A percentile compares a stretch with the other conserved stretches of the same genome.
These are phyloP conservation scores for Osmozyma mogii DNA, from an alignment of 805 yeast species.

Conservation along the genomic window DNA sequence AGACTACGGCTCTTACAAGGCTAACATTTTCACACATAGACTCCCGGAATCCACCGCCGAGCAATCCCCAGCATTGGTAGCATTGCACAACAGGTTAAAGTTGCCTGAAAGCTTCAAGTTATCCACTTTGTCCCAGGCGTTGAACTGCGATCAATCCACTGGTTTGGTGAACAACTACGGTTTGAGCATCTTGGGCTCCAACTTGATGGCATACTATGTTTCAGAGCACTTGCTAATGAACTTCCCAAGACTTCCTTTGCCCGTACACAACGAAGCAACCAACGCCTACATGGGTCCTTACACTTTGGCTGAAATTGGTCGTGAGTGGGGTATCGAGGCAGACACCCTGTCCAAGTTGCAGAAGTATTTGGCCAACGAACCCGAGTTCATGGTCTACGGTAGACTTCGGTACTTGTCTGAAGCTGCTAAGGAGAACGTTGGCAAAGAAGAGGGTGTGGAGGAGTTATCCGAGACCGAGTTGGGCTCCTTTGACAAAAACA, in stretches of 20 bases:
- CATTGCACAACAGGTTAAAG: slow-evolving; percentile 70
- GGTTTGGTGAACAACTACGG: slow-evolving; percentile 65
- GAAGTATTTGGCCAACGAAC: slow-evolving; percentile 61
- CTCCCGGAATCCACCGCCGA: slow-evolving; percentile 39
- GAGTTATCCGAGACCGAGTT: slow-evolving; percentile 24
- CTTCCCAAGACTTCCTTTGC: slow-evolving; percentile 87
- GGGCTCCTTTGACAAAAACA: slow-evolving; percentile 8
- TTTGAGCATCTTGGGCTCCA: slow-evolving; percentile 74
- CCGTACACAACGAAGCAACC: slow-evolving; percentile 66
- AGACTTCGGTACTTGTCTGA: slow-evolving; percentile 46
- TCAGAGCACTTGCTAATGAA: slow-evolving; percentile 63
- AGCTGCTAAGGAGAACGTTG: slow-evolving; percentile 19
- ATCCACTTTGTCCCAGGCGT: slow-evolving; percentile 71
- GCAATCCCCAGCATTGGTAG: slow-evolving; percentile 63
- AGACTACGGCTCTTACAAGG: slow-evolving; percentile 34
- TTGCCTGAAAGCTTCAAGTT: slow-evolving; percentile 51
- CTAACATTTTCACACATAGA: slow-evolving; percentile 36
- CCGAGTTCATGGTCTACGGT: slow-evolving; percentile 61
- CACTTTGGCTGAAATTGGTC: slow-evolving; percentile 60
- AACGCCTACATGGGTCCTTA: slow-evolving; percentile 66
- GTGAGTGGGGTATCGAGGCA: slow-evolving; percentile 81
- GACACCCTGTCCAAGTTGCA: slow-evolving; percentile 59
- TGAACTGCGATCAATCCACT: slow-evolving; percentile 47
- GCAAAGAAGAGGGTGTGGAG: slow-evolving; percentile 45
- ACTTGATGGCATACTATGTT: slow-evolving; percentile 65